These are phyloP conservation scores for Quercus lobata DNA, from an alignment of 331 rosid genomes.

Conservation along the genomic window DNA sequence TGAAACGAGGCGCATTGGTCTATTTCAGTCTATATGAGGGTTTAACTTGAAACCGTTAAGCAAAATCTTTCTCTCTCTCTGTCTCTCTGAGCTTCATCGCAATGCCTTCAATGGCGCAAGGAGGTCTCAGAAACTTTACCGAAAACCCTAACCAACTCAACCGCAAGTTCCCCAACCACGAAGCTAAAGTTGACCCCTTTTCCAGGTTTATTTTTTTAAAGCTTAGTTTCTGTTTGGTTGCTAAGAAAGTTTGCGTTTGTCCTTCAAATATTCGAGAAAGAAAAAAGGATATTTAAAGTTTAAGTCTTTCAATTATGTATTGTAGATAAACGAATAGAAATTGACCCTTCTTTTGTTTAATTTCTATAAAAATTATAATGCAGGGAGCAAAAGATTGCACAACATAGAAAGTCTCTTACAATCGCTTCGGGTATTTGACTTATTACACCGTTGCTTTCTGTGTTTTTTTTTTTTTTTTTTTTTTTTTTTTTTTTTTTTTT, in stretches of 20 bases:
- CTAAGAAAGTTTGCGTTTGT: not conserved
- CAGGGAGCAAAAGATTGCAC: conserved; percentile 59
- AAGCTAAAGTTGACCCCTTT: conserved; percentile 30
- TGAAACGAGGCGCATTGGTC: too few species aligned
- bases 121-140: conserved; percentile 16
- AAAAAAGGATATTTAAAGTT: not conserved
- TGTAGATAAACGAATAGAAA: not conserved
- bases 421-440: conserved; percentile 66
- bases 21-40: too few species aligned
- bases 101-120: conserved; percentile 52
- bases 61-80: too few species aligned
- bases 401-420: conserved; percentile 86
- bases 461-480: not conserved
- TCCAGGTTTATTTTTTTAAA: conserved; percentile 14
- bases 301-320: not conserved
- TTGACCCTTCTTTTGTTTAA: not conserved
- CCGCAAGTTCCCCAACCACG: conserved; percentile 22
- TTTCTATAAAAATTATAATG: not conserved
- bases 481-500: too few species aligned
- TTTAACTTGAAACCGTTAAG: too few species aligned
- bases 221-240: conserved; percentile 12
- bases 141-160: conserved; percentile 6
- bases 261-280: not conserved
- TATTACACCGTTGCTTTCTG: not conserved
- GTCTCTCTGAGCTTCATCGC: too few species aligned